Percentiles rank a stretch among this genome's conserved stretches.
Conservation (phyloP, 768 basidiomycete species). For the Russula foetens region DNA sequence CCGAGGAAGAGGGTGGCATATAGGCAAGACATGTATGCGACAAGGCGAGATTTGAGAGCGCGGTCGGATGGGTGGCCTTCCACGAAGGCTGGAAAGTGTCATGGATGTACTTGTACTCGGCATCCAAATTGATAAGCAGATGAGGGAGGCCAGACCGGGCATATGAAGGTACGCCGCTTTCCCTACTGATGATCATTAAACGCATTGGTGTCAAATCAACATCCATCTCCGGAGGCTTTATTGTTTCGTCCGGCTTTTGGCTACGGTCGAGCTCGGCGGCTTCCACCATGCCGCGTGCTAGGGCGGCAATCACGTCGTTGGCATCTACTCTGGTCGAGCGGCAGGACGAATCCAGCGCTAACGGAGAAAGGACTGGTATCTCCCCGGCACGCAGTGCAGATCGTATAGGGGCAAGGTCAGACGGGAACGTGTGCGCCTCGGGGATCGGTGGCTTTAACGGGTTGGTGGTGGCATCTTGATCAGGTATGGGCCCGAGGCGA, state of each 20-base stretch:
- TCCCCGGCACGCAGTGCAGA: constrained; percentile 89
- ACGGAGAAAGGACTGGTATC: constrained; percentile 91
- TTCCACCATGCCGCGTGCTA: constrained; percentile 76
- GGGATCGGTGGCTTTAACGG: constrained; percentile 35
- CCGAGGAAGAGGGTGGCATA: constrained; percentile 92
- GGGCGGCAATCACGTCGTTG: constrained; percentile 81
- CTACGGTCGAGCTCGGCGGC: constrained; percentile 41
- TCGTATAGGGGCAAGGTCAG: constrained; percentile 76
- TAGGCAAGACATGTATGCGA: constrained; percentile 80
- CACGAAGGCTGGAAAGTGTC: constrained; percentile 77
- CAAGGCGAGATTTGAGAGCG: constrained; percentile 77
- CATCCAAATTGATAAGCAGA: constrained; percentile 87
- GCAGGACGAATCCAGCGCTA: constrained; percentile 87
- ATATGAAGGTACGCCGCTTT: constrained; percentile 96
- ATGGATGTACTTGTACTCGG: constrained; percentile 79
- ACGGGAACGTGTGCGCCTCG: constrained; percentile 72
- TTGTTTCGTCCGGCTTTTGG: constrained; percentile 28
- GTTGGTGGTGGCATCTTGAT: constrained; percentile 30
- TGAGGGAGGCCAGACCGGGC: constrained; percentile 93
- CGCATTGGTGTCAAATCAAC: constrained; percentile 88
- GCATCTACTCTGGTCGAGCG: constrained; percentile 78
- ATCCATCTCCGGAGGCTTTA: constrained; percentile 33
- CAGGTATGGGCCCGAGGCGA: constrained; percentile 70
- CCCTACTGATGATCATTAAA: constrained; percentile 94
- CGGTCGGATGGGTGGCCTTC: constrained; percentile 71